Conservation (phyloP, 1,284 basidiomycete genomes). For the Puccinia polysora region DNA sequence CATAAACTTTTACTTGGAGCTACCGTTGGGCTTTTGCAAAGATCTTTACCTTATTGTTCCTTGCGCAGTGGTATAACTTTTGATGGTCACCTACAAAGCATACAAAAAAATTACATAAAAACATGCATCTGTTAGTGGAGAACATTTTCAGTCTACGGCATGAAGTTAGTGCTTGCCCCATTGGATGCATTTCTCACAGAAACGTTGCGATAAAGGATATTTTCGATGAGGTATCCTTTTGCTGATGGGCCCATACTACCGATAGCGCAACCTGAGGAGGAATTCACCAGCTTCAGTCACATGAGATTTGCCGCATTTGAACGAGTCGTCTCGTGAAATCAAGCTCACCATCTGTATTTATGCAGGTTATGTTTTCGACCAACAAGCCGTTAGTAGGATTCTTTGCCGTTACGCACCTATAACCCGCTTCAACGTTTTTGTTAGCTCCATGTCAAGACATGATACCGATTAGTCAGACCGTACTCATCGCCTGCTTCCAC, state of each 20-base stretch:
- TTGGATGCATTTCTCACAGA: conserved; percentile 26
- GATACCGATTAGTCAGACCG: neutral
- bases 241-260: conserved; percentile 19
- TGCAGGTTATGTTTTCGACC: conserved; percentile 15
- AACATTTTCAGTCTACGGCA: neutral
- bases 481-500: conserved; percentile 34
- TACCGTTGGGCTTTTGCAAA: too few species aligned
- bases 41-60: conserved; percentile 23
- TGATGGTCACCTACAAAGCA: conserved; percentile 7
- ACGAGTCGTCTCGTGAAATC: neutral
- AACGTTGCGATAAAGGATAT: conserved; percentile 23
- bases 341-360: conserved; percentile 13
- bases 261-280: conserved; percentile 28
- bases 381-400: conserved; percentile 17
- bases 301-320: neutral
- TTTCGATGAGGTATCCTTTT: conserved; percentile 15
- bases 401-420: conserved; percentile 35
- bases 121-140: neutral
- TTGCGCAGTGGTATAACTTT: conserved; percentile 8
- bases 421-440: neutral
- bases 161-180: conserved; percentile 8
- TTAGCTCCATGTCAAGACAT: neutral
- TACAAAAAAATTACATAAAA: neutral
- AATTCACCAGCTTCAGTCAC: too few species aligned
- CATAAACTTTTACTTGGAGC: neutral